Evolutionary conservation across 805 yeast species (phyloP), one percentile per base, ranked within the genome.

Genomic region (Tetrapisispora phaffii): DNA sequence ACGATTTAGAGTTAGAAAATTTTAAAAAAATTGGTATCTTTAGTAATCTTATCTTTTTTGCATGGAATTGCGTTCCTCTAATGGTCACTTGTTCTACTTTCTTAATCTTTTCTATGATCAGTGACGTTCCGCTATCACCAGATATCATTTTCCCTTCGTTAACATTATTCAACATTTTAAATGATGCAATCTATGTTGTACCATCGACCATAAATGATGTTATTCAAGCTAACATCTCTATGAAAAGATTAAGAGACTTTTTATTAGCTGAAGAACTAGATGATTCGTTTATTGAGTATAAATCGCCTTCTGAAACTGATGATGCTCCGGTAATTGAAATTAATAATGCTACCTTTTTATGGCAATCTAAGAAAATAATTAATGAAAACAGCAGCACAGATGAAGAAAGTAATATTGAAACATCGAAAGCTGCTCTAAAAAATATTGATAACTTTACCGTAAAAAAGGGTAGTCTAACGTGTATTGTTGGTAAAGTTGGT

Each of bases 81-180:
- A 62, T 79, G 54, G 84, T 82, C 4, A 74, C 83, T 2, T 76
- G 81, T 53, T 69, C 77, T 5, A 73, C 82, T 1, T 80, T 81
- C 63, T 71, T 77, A 1, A 57, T 74, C 1, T 82, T 73, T 59
- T 74, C 80, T 4, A 47, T 70, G 12, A 62, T 68, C 17, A 68
- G 72, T 22, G 59, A 65, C 3, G 55, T 54, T 9, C 82, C 85
- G 1, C 66, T 82, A 52, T 73, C 85, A 6, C 79, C 87, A 12
- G 84, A 80, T 37, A 70, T 81, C 47, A 81, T 80, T 6, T 81
- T 81, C 59, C 87, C 88, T 13, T 78, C 85, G 2, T 66, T 82
- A 47, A 65, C 85, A 1, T 63, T 81, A 44, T 76, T 82, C 53
- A 74, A 76, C 48, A 60, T 81, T 47, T 58, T 82, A 35, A 71